Evolutionary conservation across 441 rosid species (phyloP).

Genomic region (Euphorbia celastroides): DNA sequence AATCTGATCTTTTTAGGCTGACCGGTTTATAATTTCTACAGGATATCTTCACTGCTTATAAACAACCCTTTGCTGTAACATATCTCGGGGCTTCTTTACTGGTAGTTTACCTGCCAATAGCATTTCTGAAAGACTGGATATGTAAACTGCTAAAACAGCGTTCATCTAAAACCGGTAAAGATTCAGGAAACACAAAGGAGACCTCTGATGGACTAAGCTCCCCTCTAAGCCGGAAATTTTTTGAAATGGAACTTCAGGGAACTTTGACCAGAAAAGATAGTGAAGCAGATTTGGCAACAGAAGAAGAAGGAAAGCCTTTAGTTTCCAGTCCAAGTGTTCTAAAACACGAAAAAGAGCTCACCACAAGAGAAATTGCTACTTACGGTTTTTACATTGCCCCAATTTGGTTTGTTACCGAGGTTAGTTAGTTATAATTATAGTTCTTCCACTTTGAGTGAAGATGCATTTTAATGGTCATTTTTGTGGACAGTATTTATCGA

Average conservation of each 20-base stretch:
- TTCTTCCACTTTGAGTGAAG: conserved; percentile 2
- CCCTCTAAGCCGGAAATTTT: conserved; percentile 49
- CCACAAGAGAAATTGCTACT: conserved; percentile 63
- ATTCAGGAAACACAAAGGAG: conserved; percentile 29
- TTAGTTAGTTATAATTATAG: conserved; percentile 22
- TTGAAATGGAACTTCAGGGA: conserved; percentile 78
- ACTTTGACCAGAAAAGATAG: conserved; percentile 66
- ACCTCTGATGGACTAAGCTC: conserved; percentile 45
- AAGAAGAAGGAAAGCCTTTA: conserved; percentile 58
- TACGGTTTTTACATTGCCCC: conserved; percentile 92
- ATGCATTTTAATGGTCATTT: not conserved
- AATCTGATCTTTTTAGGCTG: conserved; percentile 6
- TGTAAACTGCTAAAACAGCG: conserved; percentile 14
- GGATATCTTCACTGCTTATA: conserved; percentile 70
- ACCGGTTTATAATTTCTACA: conserved; percentile 27
- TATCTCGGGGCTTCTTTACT: conserved; percentile 40
- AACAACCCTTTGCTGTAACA: conserved; percentile 42
- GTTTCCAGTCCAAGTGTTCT: conserved; percentile 35
- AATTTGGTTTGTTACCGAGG: conserved; percentile 98
- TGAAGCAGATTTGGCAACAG: conserved; percentile 46
- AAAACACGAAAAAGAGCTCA: conserved; percentile 51
- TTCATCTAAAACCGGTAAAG: not conserved
- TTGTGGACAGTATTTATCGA: conserved; percentile 35
- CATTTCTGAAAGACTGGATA: conserved; percentile 36
- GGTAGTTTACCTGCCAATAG: conserved; percentile 40